Conservation (phyloP, 306 rosid species). For the Quercus dentata region DNA sequence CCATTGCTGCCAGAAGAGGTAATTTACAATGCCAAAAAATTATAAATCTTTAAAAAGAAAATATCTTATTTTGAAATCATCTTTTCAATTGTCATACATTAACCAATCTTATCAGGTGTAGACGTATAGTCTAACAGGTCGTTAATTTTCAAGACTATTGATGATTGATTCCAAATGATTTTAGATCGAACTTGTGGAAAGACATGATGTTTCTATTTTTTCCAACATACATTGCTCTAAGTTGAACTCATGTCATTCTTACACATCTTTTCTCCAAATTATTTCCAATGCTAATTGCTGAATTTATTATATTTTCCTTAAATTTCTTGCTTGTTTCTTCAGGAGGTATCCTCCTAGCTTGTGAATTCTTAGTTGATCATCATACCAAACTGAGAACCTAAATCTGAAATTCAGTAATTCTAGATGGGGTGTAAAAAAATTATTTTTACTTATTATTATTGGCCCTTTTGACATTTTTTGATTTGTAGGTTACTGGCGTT, state of each 20-base stretch:
- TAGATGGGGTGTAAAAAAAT: background rate
- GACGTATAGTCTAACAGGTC: background rate
- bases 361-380: background rate
- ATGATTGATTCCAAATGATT: background rate
- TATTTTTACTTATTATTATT: constrained; percentile 1
- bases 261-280: background rate
- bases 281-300: background rate
- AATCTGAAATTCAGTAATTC: background rate
- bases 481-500: constrained; percentile 83
- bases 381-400: background rate
- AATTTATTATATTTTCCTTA: background rate
- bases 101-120: background rate
- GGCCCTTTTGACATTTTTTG: constrained; percentile 2
- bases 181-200: background rate
- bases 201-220: background rate
- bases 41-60: background rate
- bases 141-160: background rate
- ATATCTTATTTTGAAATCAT: background rate
- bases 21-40: constrained; percentile 18
- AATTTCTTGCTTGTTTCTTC: background rate
- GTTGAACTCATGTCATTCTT: background rate
- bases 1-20: constrained; percentile 98
- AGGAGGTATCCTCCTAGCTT: background rate
- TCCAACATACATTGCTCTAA: background rate
- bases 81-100: background rate